Evolutionary conservation across 75 land plant species (phyloP).

Genomic region (Selaginella tamariscina): DNA sequence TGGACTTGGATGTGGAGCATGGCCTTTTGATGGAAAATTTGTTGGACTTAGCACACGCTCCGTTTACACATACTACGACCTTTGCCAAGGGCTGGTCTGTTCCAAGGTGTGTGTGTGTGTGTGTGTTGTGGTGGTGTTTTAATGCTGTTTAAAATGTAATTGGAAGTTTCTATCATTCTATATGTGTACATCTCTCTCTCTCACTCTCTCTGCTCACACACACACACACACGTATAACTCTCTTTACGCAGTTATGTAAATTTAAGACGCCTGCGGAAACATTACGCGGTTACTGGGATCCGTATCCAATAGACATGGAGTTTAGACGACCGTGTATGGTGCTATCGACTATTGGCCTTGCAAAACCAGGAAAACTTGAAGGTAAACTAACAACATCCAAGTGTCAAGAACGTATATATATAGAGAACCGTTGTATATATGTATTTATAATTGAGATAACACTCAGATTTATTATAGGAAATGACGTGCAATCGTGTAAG

Average conservation of each 20-base stretch:
- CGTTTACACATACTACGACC: constrained; percentile 90
- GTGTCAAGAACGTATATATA: too few relatives aligned
- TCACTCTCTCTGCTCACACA: not conserved
- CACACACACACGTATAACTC: not conserved
- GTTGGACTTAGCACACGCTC: constrained; percentile 95
- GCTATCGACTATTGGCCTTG: constrained; percentile 91
- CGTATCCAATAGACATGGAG: constrained; percentile 97
- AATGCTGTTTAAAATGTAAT: not conserved
- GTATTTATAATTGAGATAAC: too few relatives aligned
- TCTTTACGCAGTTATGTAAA: constrained; percentile 66
- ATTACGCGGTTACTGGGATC: constrained; percentile 95
- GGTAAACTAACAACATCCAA: too few relatives aligned
- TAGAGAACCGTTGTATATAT: too few relatives aligned
- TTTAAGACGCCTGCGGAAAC: constrained; percentile 75
- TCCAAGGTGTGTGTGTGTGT: constrained; percentile 51
- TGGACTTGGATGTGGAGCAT: constrained; percentile 95
- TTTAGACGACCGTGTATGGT: constrained; percentile 94
- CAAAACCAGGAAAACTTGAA: constrained; percentile 76
- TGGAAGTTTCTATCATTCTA: not conserved
- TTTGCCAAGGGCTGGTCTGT: constrained; percentile 99
- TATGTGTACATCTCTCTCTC: not conserved
- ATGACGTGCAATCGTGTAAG: constrained; percentile 42
- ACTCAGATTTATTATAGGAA: too few relatives aligned
- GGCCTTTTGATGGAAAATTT: constrained; percentile 89
- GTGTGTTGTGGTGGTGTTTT: not conserved